These are phyloP conservation scores for Pseudotulostoma volvatum DNA, from an alignment of 495 filamentous ascomycete species.

Conservation along the genomic window DNA sequence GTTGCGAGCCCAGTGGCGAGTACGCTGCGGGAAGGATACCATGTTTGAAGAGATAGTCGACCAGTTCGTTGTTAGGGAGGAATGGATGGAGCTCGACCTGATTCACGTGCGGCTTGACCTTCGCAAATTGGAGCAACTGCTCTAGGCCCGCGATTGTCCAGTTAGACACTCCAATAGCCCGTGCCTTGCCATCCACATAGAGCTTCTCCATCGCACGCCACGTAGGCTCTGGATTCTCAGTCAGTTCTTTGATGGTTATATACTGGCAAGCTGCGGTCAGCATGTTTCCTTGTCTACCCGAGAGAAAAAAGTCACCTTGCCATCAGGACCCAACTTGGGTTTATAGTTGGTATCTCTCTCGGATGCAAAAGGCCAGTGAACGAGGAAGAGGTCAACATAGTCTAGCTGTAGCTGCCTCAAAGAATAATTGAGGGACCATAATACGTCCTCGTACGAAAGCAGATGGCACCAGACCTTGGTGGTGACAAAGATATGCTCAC, in stretches of 20 bases:
- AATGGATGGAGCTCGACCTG: constrained; percentile 93
- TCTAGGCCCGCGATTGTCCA: constrained; percentile 57
- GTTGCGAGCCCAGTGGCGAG: constrained; percentile 51
- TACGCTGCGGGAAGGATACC: constrained; percentile 63
- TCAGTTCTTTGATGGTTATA: constrained; percentile 41
- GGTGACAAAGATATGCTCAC: constrained; percentile 60
- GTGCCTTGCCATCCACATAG: constrained; percentile 50
- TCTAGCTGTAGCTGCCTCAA: constrained; percentile 59
- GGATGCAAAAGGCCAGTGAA: constrained; percentile 65
- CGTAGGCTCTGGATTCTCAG: constrained; percentile 47
- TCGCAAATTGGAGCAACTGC: constrained; percentile 49
- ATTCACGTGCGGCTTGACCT: constrained; percentile 56
- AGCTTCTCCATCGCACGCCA: constrained; percentile 74
- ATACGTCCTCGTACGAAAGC: constrained; percentile 51
- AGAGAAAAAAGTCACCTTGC: constrained; percentile 36
- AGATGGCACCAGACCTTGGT: constrained; percentile 61
- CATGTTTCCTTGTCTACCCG: too few relatives aligned
- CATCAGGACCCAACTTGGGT: constrained; percentile 50
- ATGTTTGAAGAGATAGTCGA: constrained; percentile 53
- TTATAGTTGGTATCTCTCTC: constrained; percentile 39
- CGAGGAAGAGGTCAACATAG: constrained; percentile 78
- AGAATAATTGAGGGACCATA: constrained; percentile 48
- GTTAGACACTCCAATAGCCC: constrained; percentile 80
- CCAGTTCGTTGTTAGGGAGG: constrained; percentile 55
- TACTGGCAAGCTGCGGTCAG: too few relatives aligned